These are phyloP conservation scores for Colletotrichum tanaceti DNA, from an alignment of 2,329 filamentous ascomycete species.

Conservation along the genomic window DNA sequence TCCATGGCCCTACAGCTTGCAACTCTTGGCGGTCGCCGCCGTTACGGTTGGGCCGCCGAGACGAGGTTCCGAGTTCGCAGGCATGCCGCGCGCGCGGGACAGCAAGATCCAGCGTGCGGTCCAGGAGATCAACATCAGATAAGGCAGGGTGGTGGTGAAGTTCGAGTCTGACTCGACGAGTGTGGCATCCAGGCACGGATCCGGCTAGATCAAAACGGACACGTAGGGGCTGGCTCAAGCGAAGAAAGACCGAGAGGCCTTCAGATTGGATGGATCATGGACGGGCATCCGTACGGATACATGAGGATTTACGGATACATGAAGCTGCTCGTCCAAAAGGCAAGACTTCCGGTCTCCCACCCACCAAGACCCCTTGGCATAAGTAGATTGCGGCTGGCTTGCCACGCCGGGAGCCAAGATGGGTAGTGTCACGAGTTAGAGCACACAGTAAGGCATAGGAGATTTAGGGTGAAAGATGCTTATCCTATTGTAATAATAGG, in stretches of 20 bases:
- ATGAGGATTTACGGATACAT: not conserved
- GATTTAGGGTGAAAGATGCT: no score
- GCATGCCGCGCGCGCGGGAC: no score
- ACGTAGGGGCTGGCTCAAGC: no score
- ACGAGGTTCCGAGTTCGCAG: no score
- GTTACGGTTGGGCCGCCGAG: slow-evolving; percentile 2
- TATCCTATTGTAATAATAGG: no score
- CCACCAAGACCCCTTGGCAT: no score
- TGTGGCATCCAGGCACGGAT: not conserved
- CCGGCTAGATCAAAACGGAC: not conserved
- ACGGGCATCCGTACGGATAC: no score
- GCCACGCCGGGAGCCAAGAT: not conserved
- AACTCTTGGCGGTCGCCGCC: slow-evolving; percentile 8
- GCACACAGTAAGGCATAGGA: no score
- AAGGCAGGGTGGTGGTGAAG: not conserved
- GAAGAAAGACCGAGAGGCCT: no score
- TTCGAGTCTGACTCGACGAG: not conserved
- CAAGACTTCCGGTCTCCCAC: no score
- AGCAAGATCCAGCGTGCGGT: not conserved
- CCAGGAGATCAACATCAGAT: not conserved
- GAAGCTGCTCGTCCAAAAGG: not conserved
- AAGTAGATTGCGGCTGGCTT: not conserved
- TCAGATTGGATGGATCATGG: not conserved
- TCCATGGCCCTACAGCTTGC: not conserved
- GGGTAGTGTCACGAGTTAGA: no score